Evolutionary conservation across 176 grass and related monocot genomes (phyloP).

Genomic region (Carex pumila): DNA sequence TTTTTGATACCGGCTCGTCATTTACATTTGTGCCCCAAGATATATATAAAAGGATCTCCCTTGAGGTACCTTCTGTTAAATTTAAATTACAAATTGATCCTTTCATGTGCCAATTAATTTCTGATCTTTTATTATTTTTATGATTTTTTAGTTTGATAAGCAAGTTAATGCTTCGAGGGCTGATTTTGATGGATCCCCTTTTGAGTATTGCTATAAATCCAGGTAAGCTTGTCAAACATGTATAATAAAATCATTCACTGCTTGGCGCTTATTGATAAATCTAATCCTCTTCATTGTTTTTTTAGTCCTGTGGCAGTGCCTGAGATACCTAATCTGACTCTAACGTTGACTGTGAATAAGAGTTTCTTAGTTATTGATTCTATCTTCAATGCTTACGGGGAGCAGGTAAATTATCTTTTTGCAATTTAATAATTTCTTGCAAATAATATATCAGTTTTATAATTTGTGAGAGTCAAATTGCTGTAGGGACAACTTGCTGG

Average conservation of each 20-base stretch:
- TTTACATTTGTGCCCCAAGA: constrained; percentile 72
- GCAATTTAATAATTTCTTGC: background rate
- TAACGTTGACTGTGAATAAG: constrained; percentile 62
- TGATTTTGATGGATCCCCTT: constrained; percentile 32
- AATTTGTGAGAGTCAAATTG: background rate
- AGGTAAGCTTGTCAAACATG: constrained; percentile 44
- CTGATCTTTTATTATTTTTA: constrained; percentile 7
- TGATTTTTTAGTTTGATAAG: constrained; percentile 68
- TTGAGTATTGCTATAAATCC: constrained; percentile 69
- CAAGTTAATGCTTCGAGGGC: constrained; percentile 67
- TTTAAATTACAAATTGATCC: background rate
- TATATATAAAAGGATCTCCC: constrained; percentile 57
- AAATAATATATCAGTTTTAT: background rate
- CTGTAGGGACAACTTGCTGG: constrained; percentile 40
- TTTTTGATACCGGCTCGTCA: constrained; percentile 88
- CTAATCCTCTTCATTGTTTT: constrained; percentile 15
- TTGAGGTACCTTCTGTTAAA: constrained; percentile 44
- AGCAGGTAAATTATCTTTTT: constrained; percentile 48
- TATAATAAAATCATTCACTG: constrained; percentile 16
- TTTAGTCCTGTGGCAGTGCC: constrained; percentile 59
- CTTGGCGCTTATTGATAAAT: constrained; percentile 9
- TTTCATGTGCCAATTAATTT: constrained; percentile 4
- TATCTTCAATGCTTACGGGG: constrained; percentile 30
- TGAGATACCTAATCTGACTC: constrained; percentile 54
- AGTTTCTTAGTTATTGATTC: constrained; percentile 72